A percentile compares a stretch with the other conserved stretches of the same genome.
Conservation (phyloP, 208 protist genomes). For the Leishmania tarentolae region DNA sequence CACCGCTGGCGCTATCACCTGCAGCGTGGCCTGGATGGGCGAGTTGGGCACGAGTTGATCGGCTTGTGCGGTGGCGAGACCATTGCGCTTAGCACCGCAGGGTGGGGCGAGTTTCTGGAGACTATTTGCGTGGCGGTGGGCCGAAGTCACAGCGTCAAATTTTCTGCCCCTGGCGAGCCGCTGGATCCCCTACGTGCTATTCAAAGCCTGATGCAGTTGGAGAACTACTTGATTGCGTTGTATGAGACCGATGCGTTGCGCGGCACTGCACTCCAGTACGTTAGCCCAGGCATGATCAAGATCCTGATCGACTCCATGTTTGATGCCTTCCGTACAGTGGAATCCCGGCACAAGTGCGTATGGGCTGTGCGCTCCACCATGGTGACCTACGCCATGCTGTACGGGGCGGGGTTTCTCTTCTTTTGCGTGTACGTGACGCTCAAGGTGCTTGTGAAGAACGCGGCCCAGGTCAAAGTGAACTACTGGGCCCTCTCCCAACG, state of each 20-base stretch:
- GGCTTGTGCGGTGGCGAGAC: constrained; percentile 22
- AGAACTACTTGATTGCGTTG: constrained; percentile 79
- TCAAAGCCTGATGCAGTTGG: constrained; percentile 70
- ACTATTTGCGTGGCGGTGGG: constrained; percentile 44
- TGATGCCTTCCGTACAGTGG: constrained; percentile 67
- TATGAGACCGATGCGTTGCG: constrained; percentile 54
- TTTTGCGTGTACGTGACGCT: constrained; percentile 51
- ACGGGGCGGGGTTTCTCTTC: constrained; percentile 61
- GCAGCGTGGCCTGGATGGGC: constrained; percentile 30
- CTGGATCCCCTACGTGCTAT: constrained; percentile 66
- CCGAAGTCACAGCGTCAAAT: constrained; percentile 31
- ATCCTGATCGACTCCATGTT: constrained; percentile 65
- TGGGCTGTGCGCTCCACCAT: constrained; percentile 41
- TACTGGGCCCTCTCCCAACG: constrained; percentile 50
- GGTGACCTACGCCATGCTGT: constrained; percentile 47
- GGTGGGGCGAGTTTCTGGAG: constrained; percentile 73
- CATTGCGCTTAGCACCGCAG: constrained; percentile 58
- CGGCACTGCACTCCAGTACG: constrained; percentile 46
- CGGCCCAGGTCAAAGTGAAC: constrained; percentile 63
- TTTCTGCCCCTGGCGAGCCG: constrained; percentile 26
- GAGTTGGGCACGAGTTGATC: constrained; percentile 47
- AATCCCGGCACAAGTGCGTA: constrained; percentile 37
- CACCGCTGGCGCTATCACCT: constrained; percentile 55
- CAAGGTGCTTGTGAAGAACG: constrained; percentile 77
- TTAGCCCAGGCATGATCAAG: constrained; percentile 37